Evolutionary conservation across 1,284 basidiomycete genomes (phyloP).

Genomic region (Tranzscheliella williamsii): DNA sequence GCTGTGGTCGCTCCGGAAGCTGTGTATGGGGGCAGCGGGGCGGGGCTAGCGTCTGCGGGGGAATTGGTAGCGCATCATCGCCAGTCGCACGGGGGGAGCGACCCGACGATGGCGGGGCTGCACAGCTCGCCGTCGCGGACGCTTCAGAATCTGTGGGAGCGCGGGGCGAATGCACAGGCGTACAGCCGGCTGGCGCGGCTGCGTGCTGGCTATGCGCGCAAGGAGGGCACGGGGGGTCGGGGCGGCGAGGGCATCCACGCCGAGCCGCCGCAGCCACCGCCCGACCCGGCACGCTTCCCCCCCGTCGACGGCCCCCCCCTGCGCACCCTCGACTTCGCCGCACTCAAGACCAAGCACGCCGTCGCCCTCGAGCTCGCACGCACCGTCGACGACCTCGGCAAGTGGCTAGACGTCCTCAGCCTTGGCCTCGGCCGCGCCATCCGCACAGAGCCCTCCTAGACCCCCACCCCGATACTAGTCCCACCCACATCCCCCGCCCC

Average conservation of each 20-base stretch:
- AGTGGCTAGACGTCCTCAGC: slow-evolving; percentile 78
- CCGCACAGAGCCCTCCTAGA: slow-evolving; percentile 4
- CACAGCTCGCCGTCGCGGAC: slow-evolving; percentile 5
- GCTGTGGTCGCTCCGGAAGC: not conserved
- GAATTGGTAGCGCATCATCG: slow-evolving; percentile 27
- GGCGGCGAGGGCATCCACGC: not conserved
- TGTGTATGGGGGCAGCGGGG: not conserved
- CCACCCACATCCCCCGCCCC: no score
- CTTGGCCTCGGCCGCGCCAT: slow-evolving; percentile 62
- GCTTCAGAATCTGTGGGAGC: slow-evolving; percentile 23
- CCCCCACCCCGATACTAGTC: no score
- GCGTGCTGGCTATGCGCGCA: slow-evolving; percentile 12
- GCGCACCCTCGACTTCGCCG: slow-evolving; percentile 71
- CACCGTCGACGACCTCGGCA: slow-evolving; percentile 76
- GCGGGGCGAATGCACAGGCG: slow-evolving; percentile 11
- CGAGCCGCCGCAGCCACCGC: not conserved
- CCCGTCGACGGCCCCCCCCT: slow-evolving; percentile 62
- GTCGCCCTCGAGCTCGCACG: slow-evolving; percentile 74
- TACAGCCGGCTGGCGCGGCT: slow-evolving; percentile 14
- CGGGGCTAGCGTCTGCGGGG: not conserved
- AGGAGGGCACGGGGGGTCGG: not conserved
- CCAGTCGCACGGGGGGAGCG: slow-evolving; percentile 38
- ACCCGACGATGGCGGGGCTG: slow-evolving; percentile 22
- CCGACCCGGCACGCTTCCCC: not conserved
- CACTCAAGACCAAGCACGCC: slow-evolving; percentile 69